Evolutionary conservation across 805 yeast species (phyloP).

Genomic region (Alloascoidea hylecoeti): DNA sequence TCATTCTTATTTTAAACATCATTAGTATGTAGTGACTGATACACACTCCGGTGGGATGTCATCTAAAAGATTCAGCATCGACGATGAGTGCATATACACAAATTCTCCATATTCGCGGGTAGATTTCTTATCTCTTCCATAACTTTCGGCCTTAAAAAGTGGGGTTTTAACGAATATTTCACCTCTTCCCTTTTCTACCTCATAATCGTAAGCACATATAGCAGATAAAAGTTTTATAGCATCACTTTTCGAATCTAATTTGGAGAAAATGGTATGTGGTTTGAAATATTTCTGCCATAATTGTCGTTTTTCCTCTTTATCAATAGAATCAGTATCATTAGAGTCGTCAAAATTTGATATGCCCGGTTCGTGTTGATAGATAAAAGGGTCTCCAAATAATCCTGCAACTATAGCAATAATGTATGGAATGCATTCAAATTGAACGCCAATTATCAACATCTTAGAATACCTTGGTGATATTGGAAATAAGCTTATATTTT

Average conservation of each 20-base stretch:
- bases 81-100: too few relatives aligned
- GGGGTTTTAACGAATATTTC: too few relatives aligned
- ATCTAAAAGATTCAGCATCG: too few relatives aligned
- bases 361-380: conserved; percentile 64
- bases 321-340: conserved; percentile 14
- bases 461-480: conserved; percentile 88
- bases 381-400: conserved; percentile 83
- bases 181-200: conserved; percentile 22
- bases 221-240: conserved; percentile 64
- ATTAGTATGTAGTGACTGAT: too few relatives aligned
- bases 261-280: conserved; percentile 45
- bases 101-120: too few relatives aligned
- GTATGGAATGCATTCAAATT: conserved; percentile 72
- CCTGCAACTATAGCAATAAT: conserved; percentile 89
- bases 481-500: conserved; percentile 82
- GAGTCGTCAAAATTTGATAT: conserved; percentile 20
- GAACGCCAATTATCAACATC: conserved; percentile 79
- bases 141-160: conserved; percentile 63
- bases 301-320: conserved; percentile 22
- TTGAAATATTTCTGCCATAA: conserved; percentile 38
- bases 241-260: conserved; percentile 65
- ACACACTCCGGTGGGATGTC: too few relatives aligned
- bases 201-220: conserved; percentile 78
- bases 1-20: too few relatives aligned
- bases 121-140: conserved; percentile 80